Base-by-base conservation (phyloP, 2,329 filamentous ascomycete genomes). In the Fusarium incarnatum region DNA sequence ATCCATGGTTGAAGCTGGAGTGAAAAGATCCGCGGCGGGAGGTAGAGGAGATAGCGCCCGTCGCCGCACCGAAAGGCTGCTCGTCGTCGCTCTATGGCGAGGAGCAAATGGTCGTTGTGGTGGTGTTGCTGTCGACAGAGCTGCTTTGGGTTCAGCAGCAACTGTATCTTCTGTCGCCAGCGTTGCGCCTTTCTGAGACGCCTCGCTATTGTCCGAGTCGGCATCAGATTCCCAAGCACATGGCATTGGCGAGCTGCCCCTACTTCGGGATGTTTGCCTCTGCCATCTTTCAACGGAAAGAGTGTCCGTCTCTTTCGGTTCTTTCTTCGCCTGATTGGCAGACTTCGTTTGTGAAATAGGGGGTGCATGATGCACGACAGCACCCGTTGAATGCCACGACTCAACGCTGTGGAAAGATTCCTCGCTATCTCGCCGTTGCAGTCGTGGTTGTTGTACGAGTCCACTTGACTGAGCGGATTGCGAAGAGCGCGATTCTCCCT, bases 31-130 rank as follows among this genome's bases (percentile, higher is more conserved):
- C 9, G 90, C 89, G 0, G 90, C 83, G 2, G 90, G 86, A 5
- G 92, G 91, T 66, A 94, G 84, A 0, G 91, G 90, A 0, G 91
- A 91, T 10, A 92, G 82, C 11, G 86, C 86, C 40, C 88, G 86
- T 42, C 65, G 61, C 22, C 73, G 56, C 32, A 76, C 74, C 12
- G 74, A 76, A 30, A 74, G 73, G 32, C 72, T 73, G 28, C 73
- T 72, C 11, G 70, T 76, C 5, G 74, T 76, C 22, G 74, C 63
- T 53, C 74, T 65, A 52, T 72, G 75, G 13, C 60, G 67, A n/a
- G 67, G 57, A 37, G 58, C 60, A 20, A 63, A 73, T 8, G 59
- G 59, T 25, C 67, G 69, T n/a, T 55, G 68, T 13, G 49, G 60
- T 11, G 48, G 20, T 40, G 64, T 18, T 23, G 54, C 28, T n/a